Evolutionary conservation across 495 filamentous ascomycete genomes (phyloP).

Genomic region (Penicillium paxilli): DNA sequence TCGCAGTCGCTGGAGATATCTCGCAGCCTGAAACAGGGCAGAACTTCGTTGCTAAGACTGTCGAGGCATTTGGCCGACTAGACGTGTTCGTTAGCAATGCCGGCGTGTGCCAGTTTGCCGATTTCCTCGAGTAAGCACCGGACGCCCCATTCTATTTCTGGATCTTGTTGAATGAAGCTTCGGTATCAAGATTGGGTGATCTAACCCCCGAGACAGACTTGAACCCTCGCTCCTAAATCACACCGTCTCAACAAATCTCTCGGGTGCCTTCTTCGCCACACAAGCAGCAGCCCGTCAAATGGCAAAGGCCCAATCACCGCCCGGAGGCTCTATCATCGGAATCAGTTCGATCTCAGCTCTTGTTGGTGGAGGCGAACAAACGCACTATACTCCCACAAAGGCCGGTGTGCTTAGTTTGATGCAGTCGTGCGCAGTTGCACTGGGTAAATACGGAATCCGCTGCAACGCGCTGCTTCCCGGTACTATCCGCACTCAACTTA

Average conservation of each 20-base stretch:
- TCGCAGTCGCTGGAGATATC: conserved; percentile 66
- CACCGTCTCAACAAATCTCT: conserved; percentile 76
- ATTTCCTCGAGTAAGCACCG: conserved; percentile 64
- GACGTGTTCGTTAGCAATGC: conserved; percentile 90
- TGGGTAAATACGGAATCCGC: conserved; percentile 73
- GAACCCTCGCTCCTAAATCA: conserved; percentile 58
- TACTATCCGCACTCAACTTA: conserved; percentile 82
- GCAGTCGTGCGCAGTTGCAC: conserved; percentile 78
- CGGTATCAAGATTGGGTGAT: no score
- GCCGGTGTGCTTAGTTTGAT: conserved; percentile 81
- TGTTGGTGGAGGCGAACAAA: conserved; percentile 77
- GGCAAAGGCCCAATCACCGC: conserved; percentile 55
- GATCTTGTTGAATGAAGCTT: no score
- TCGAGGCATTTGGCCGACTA: conserved; percentile 58
- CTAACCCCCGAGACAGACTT: no score
- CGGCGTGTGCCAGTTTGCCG: conserved; percentile 79
- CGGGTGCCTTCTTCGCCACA: conserved; percentile 80
- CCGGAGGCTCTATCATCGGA: conserved; percentile 79
- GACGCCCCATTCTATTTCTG: no score
- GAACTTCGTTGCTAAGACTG: conserved; percentile 55
- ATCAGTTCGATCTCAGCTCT: conserved; percentile 82
- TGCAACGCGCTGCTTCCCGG: conserved; percentile 88
- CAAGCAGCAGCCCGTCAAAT: conserved; percentile 84
- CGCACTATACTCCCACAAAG: conserved; percentile 91
- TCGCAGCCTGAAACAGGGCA: conserved; percentile 62